A percentile compares a stretch with the other conserved stretches of the same genome.
Evolutionary conservation across 805 yeast genomes (phyloP).

Genomic region (Peterozyma xylosa): DNA sequence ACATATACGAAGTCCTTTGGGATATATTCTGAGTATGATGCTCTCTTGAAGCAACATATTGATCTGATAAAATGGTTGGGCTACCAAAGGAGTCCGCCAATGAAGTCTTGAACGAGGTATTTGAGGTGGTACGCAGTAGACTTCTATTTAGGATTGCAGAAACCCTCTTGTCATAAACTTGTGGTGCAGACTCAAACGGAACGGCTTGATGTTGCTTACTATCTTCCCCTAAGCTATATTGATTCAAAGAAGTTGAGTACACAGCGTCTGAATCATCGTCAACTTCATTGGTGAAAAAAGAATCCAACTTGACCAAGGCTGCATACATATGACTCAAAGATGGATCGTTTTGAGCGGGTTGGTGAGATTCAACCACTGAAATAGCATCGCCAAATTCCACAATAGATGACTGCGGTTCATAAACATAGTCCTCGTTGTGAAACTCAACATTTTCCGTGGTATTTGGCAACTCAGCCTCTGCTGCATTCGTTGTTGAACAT

Average conservation of each 20-base stretch:
- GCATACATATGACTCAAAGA: conserved; percentile 90
- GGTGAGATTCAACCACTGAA: conserved; percentile 37
- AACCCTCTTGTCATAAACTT: conserved; percentile 72
- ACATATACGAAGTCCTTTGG: conserved; percentile 13
- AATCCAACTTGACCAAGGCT: conserved; percentile 80
- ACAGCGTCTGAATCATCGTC: conserved; percentile 5
- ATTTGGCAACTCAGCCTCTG: conserved; percentile 26
- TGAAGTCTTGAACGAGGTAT: conserved; percentile 68
- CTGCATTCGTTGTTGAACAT: conserved; percentile 43
- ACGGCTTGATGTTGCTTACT: conserved; percentile 38
- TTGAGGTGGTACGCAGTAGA: conserved; percentile 66
- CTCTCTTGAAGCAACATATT: conserved; percentile 1
- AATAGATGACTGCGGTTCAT: conserved; percentile 23
- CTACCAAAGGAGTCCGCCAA: conserved; percentile 58
- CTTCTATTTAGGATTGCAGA: conserved; percentile 68
- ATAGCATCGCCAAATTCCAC: conserved; percentile 34
- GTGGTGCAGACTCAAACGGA: conserved; percentile 68
- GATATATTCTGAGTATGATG: conserved; percentile 7
- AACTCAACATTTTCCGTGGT: conserved; percentile 38
- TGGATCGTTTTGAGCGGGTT: conserved; percentile 44
- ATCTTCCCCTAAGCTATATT: conserved; percentile 51
- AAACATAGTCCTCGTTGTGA: conserved; percentile 53
- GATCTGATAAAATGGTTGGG: conserved; percentile 15
- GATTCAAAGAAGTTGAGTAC: conserved; percentile 23
- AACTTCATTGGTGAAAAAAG: conserved; percentile 71